phyloP scores from a whole-genome alignment of 805 yeast genomes.

The Saturnispora sanitii region DNA sequence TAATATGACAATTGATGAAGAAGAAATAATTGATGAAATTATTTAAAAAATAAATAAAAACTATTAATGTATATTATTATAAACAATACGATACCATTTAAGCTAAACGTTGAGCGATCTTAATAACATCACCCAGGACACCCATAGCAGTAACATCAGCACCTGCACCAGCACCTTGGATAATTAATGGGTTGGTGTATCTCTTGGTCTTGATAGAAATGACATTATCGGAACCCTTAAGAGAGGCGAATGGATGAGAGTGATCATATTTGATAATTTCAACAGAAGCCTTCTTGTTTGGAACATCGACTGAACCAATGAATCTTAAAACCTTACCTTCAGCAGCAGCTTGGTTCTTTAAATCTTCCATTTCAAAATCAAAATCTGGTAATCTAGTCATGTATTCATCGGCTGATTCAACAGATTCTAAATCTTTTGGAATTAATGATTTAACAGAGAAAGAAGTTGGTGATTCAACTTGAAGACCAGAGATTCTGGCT shows the following conservation, averaged over 20 bases:
- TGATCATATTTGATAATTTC: slow-evolving; percentile 80
- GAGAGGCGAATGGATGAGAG: slow-evolving; percentile 91
- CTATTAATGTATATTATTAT: not conserved
- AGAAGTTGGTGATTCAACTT: slow-evolving; percentile 77
- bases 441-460: slow-evolving; percentile 92
- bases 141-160: slow-evolving; percentile 66
- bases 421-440: slow-evolving; percentile 74
- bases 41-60: not conserved
- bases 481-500: slow-evolving; percentile 84
- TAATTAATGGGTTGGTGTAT: slow-evolving; percentile 83
- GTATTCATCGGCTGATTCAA: slow-evolving; percentile 67
- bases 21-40: not conserved
- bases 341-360: slow-evolving; percentile 71
- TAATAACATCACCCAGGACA: slow-evolving; percentile 86
- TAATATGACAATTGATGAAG: not conserved
- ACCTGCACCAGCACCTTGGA: slow-evolving; percentile 97
- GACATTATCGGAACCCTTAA: slow-evolving; percentile 94
- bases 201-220: slow-evolving; percentile 86
- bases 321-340: slow-evolving; percentile 86
- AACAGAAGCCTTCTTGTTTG: slow-evolving; percentile 61
- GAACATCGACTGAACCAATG: slow-evolving; percentile 82
- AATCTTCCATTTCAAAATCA: slow-evolving; percentile 67
- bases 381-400: slow-evolving; percentile 70
- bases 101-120: slow-evolving; percentile 80
- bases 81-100: not conserved